Conservation (phyloP, 1,139 yeast genomes). For the Pichia sp. region DNA sequence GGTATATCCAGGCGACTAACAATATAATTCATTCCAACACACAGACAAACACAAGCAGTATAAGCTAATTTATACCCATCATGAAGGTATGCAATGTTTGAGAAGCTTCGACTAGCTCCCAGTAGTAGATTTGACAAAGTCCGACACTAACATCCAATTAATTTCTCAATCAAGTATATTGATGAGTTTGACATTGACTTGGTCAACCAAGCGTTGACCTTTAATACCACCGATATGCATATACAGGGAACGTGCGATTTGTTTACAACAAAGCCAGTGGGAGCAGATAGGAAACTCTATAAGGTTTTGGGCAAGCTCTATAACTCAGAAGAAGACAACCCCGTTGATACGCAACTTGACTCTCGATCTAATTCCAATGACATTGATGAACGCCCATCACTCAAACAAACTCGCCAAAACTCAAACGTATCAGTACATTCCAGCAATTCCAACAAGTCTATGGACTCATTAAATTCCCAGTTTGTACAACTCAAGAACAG, state of each 20-base stretch:
- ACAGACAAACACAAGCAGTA: background rate
- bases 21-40: background rate
- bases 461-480: constrained; percentile 26
- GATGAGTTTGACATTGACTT: constrained; percentile 89
- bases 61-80: background rate
- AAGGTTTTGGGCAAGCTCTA: constrained; percentile 74
- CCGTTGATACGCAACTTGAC: background rate
- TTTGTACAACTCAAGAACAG: constrained; percentile 30
- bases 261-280: constrained; percentile 90
- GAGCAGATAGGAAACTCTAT: constrained; percentile 82
- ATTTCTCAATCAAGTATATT: constrained; percentile 52
- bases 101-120: background rate
- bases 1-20: too few relatives aligned
- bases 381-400: background rate
- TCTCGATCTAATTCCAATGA: constrained; percentile 3
- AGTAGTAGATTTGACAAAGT: background rate
- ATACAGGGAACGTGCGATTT: constrained; percentile 91
- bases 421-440: constrained; percentile 16
- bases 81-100: background rate
- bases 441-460: constrained; percentile 8
- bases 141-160: background rate
- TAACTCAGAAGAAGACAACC: constrained; percentile 17
- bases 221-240: constrained; percentile 83
- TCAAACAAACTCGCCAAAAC: constrained; percentile 15
- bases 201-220: constrained; percentile 80